Evolutionary conservation across 1,284 basidiomycete genomes (phyloP).

Genomic region (Leucoagaricus sp.): DNA sequence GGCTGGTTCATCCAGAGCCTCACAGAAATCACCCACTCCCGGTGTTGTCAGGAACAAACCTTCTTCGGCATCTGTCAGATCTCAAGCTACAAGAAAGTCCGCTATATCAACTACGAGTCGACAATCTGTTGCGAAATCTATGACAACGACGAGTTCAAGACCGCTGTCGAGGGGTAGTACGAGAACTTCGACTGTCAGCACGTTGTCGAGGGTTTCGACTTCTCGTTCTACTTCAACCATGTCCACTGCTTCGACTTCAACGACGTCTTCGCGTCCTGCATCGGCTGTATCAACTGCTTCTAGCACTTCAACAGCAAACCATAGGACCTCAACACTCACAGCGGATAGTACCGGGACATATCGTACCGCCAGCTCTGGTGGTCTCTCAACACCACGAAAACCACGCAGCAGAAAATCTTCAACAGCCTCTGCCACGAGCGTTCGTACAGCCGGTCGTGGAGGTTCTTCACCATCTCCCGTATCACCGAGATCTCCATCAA

Average conservation of each 20-base stretch:
- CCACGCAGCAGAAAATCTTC: slow-evolving; percentile 30
- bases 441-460: slow-evolving; percentile 14
- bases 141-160: slow-evolving; percentile 4
- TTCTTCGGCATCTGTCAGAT: slow-evolving; percentile 25
- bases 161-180: slow-evolving; percentile 25
- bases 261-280: not conserved
- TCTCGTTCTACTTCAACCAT: slow-evolving; percentile 16
- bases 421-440: slow-evolving; percentile 27
- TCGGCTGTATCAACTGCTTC: slow-evolving; percentile 21
- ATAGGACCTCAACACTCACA: slow-evolving; percentile 32
- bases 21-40: not conserved
- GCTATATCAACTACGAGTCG: slow-evolving; percentile 14
- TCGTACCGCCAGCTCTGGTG: slow-evolving; percentile 51
- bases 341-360: slow-evolving; percentile 54
- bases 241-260: not conserved
- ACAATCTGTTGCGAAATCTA: slow-evolving; percentile 5
- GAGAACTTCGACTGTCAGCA: slow-evolving; percentile 11
- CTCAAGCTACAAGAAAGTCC: slow-evolving; percentile 30
- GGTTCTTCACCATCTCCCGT: slow-evolving; percentile 12
- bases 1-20: slow-evolving; percentile 19
- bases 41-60: not conserved
- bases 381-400: slow-evolving; percentile 11
- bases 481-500: slow-evolving; percentile 10
- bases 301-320: slow-evolving; percentile 1
- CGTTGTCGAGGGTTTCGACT: slow-evolving; percentile 20